Conservation (phyloP, 2,329 filamentous ascomycete species). For the Tolypocladium pustulatum region DNA sequence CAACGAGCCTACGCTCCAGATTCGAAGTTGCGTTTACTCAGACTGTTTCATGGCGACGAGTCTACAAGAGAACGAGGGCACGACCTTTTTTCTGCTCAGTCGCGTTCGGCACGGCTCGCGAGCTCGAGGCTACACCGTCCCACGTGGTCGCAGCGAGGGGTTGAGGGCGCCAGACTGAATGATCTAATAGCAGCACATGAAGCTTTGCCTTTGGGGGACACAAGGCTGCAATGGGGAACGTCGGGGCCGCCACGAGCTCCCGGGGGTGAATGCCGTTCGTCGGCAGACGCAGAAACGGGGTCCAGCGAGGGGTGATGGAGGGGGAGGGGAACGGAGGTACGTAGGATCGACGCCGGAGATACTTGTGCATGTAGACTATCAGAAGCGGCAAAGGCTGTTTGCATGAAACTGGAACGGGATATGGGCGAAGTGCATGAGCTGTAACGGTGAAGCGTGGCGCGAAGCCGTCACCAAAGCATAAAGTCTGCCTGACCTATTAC, state of each 20-base stretch:
- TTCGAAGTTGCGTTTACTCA: not conserved
- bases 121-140: not conserved
- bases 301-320: not conserved
- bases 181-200: constrained; percentile 8
- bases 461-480: not conserved
- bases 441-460: not conserved
- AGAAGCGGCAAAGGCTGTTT: not conserved
- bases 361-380: not conserved
- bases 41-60: not conserved
- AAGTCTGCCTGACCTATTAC: not conserved
- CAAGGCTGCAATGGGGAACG: constrained; percentile 13
- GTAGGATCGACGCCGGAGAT: not conserved
- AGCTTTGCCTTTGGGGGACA: constrained; percentile 1
- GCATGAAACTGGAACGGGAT: not conserved
- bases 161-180: not conserved
- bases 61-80: not conserved
- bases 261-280: constrained; percentile 18
- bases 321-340: not conserved
- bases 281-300: constrained; percentile 7
- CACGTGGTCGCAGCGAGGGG: constrained; percentile 13
- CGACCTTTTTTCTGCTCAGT: constrained; percentile 7
- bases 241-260: constrained; percentile 18
- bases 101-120: not conserved
- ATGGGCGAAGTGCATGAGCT: not conserved
- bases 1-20: not conserved